phyloP scores from a whole-genome alignment of 2,329 filamentous ascomycete genomes.

The Cercospora zeina region DNA sequence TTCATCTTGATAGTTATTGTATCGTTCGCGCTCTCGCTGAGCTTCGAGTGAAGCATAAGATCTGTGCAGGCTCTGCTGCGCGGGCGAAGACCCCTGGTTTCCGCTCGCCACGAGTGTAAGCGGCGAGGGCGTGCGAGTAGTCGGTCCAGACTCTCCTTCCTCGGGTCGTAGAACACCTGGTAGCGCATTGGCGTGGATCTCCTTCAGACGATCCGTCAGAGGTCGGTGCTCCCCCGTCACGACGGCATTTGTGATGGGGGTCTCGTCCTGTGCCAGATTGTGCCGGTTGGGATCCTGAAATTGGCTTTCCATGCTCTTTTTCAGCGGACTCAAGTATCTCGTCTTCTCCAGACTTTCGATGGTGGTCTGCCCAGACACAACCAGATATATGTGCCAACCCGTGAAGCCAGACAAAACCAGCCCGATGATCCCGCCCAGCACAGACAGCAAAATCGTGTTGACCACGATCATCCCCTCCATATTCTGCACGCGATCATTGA shows the following conservation, averaged over 20 bases:
- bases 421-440: slow-evolving; percentile 87
- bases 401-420: slow-evolving; percentile 88
- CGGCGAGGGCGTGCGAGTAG: slow-evolving; percentile 38
- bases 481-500: slow-evolving; percentile 68
- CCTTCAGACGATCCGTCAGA: slow-evolving; percentile 71
- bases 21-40: slow-evolving; percentile 65
- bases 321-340: slow-evolving; percentile 80
- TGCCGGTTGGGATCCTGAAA: slow-evolving; percentile 42
- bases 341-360: slow-evolving; percentile 97
- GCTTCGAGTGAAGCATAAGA: slow-evolving; percentile 61
- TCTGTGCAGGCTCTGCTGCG: slow-evolving; percentile 46
- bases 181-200: slow-evolving; percentile 78
- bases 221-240: slow-evolving; percentile 28
- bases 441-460: slow-evolving; percentile 84
- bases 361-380: slow-evolving; percentile 78
- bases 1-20: slow-evolving; percentile 83
- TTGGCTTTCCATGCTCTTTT: slow-evolving; percentile 67
- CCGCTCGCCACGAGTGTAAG: slow-evolving; percentile 11
- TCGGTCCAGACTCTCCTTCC: slow-evolving; percentile 65
- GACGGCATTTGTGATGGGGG: slow-evolving; percentile 12
- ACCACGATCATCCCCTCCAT: slow-evolving; percentile 75
- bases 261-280: slow-evolving; percentile 49
- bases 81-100: slow-evolving; percentile 43
- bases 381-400: slow-evolving; percentile 84
- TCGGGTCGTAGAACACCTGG: slow-evolving; percentile 78